Base-by-base conservation (phyloP, 768 basidiomycete genomes). In the Leccinellum luteum region DNA sequence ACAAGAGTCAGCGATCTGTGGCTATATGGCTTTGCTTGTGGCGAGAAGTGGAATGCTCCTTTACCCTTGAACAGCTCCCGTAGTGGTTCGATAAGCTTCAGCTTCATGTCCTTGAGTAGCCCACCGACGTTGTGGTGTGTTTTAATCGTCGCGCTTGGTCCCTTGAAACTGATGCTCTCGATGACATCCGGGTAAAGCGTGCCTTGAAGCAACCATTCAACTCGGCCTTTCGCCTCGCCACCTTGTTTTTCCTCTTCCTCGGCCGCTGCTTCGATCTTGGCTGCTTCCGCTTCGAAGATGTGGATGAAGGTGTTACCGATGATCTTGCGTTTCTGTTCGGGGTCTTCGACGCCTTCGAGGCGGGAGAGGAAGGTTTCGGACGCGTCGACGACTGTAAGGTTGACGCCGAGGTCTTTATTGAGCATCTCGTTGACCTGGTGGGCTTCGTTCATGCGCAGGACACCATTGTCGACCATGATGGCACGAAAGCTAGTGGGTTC, bases 81-180 rank as follows among this genome's bases (percentile, higher is more conserved):
- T 35, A 99, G 77, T 19, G 97, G 97, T 76, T 99, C 97, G 63
- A 99, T 98, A 51, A 99, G 81, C 78, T 98, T 98, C 66, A 99
- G 82, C 74, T 94, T 97, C 97, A 98, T 99, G 75, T 98, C 89
- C 69, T 90, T 91, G 59, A 98, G 80, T 52, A 99, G 78, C 3
- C 96, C 96, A 28, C 97, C 97, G 63, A 98, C 97, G 64, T 99
- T 99, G 73, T 98, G 97, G 72, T 99, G 97, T 3, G 97, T 98
- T 81, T 99, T 99, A 81, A 99, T 99, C 10, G 96, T 98, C 38
- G 97, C 97, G 62, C 90, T 93, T 0, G 97, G 97, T 3, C 97
- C 97, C 76, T 98, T 98, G 84, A 99, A 99, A 75, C 90, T 93
- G 76, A 99, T 97, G 70, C 90, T 93, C 79, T 99, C 97, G 70